These are phyloP conservation scores for Auriscalpium microsporum DNA, from an alignment of 768 basidiomycete species.

Conservation along the genomic window DNA sequence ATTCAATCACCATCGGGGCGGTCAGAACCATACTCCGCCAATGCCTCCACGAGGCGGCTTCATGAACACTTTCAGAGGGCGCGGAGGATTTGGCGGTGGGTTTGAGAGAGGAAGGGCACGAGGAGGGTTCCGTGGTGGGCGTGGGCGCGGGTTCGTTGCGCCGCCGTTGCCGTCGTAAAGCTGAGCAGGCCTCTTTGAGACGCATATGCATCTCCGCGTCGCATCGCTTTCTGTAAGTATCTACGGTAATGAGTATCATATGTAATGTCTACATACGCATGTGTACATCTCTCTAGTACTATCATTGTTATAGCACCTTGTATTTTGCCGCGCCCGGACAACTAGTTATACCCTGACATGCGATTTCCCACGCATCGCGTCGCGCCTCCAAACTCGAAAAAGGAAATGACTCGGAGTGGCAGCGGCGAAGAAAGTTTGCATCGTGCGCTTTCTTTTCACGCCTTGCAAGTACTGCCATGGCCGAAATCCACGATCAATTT, in stretches of 20 bases:
- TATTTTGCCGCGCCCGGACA: too few relatives aligned
- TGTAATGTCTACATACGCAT: too few relatives aligned
- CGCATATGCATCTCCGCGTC: not conserved
- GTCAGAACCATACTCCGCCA: slow-evolving; percentile 9
- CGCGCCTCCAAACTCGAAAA: too few relatives aligned
- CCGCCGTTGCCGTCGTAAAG: slow-evolving; percentile 5
- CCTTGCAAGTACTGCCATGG: slow-evolving; percentile 33
- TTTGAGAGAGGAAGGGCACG: slow-evolving; percentile 25
- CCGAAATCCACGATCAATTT: slow-evolving; percentile 90
- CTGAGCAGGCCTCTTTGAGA: not conserved
- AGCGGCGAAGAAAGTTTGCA: too few relatives aligned
- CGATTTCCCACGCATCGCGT: too few relatives aligned
- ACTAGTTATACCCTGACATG: too few relatives aligned
- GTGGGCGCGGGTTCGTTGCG: not conserved
- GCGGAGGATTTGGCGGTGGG: slow-evolving; percentile 23
- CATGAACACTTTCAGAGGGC: slow-evolving; percentile 19
- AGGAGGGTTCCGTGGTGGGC: not conserved
- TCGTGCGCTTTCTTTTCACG: too few relatives aligned
- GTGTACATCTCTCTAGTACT: too few relatives aligned
- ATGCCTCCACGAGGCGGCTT: slow-evolving; percentile 18
- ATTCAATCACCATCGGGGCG: slow-evolving; percentile 2
- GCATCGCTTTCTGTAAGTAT: too few relatives aligned
- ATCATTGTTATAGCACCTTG: too few relatives aligned
- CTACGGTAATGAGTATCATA: too few relatives aligned
- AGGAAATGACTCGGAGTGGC: too few relatives aligned